Base-by-base conservation (phyloP, 169 alveolate genomes). In the Ichthyophthirius multifiliis region DNA sequence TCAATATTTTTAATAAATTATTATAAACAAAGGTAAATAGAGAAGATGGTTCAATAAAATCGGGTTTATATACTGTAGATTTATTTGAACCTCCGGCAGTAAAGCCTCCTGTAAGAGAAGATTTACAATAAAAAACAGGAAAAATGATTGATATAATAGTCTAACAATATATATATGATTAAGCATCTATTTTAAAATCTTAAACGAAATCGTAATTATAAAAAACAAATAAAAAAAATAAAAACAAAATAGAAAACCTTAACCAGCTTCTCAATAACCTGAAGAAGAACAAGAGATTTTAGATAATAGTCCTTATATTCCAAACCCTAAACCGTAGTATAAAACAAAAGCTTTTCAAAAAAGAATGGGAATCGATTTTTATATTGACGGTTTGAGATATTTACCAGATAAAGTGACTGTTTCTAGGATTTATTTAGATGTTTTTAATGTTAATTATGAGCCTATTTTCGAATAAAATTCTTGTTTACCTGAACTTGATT, bases 341-440 rank as follows among this genome's bases (percentile, higher is more conserved):
- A 63, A 76, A 12, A 76, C 82, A n/a, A 87, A 79, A 47, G 67
- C 48, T 9, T 91, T 91, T 65, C 63, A 75, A 13, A 71, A 64
- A 62, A 88, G 91, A 18, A 91, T 84, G 80, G 96, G 96, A 3
- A 84, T 91, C 1, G 96, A 91, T 89, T 63, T 86, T 45, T 91
- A 91, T 41, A 76, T 91, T 5, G 96, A 91, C 75, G 89, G 89
- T 41, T 85, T 84, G n/a, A 55, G 96, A 15, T 87, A 75, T 65
- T 48, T 86, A 15, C 96, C 96, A 9, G 96, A 91, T 65, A 91
- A 91, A 43, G 74, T 83, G 2, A 86, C 83, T 7, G 85, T 48
- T 43, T 62, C 92, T 9, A 83, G 89, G 79, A 55, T 83, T 0
- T 48, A 39, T 39, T 79, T 89, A 67, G 73, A 82, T 27, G 85